phyloP scores from a whole-genome alignment of 768 basidiomycete genomes.

The Mycena epipterygia region DNA sequence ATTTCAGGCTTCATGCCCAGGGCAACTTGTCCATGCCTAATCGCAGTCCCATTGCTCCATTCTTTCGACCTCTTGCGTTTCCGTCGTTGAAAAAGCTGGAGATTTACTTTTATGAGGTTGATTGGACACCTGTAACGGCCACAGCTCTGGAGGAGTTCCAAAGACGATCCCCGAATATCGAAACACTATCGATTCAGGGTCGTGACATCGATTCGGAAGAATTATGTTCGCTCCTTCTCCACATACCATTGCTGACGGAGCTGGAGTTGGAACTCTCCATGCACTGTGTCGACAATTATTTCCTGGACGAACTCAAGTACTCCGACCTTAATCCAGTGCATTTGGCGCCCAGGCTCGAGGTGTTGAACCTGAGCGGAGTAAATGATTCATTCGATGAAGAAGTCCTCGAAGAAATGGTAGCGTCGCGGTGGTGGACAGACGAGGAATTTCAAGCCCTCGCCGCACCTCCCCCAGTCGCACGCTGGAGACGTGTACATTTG shows the following conservation, averaged over 20 bases:
- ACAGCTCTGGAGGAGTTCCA: neutral
- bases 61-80: neutral
- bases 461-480: conserved; percentile 5
- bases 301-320: neutral
- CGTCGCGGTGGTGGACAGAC: conserved; percentile 19
- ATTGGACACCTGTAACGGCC: neutral
- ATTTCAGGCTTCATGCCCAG: neutral
- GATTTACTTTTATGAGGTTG: neutral
- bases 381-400: neutral
- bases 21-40: too few relatives aligned
- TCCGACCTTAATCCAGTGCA: neutral
- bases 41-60: neutral
- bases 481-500: neutral
- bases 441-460: neutral
- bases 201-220: neutral
- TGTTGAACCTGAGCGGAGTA: neutral
- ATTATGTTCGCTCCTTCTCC: neutral
- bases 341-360: neutral
- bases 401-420: neutral
- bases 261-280: neutral
- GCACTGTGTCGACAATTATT: neutral
- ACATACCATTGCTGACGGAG: neutral
- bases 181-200: neutral
- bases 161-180: neutral
- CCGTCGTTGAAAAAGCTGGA: neutral